Evolutionary conservation across 768 basidiomycete species (phyloP), one percentile per base, ranked within the genome.

Genomic region (Leccinum uliginosum): DNA sequence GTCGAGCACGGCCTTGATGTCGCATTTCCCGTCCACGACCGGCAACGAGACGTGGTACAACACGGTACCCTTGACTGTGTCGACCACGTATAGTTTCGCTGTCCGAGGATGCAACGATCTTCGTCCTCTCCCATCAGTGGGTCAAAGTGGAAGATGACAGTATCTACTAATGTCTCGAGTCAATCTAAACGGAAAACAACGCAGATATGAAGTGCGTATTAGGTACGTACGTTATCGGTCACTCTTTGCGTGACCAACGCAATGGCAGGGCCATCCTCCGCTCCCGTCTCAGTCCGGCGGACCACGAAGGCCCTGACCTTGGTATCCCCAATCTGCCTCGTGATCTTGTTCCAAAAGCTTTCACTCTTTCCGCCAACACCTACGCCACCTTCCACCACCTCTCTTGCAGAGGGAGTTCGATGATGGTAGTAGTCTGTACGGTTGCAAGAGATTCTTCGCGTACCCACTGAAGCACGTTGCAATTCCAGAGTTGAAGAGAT

Each of bases 391-490:
- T 29, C 19, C 27, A 67, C 59, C 17, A 59, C 70, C 17, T 74
- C 71, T 43, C 55, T 60, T 8, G 63, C 64, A 68, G 91, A 88
- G 0, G 91, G 15, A 96, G 78, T 61, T 93, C 90, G 21, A 93
- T 81, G 55, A 93, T 84, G 51, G 85, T 81, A 1, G 86, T 84
- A 0, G 80, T 78, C 23, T 78, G 72, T 50, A 91, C 78, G 2
- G 82, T 76, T 0, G 90, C 75, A 10, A 96, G 76, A 2, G 83
- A 79, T 67, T 98, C 94, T 66, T 96, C 93, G 49, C 93, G 79
- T 0, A 80, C 81, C 92, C 93, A 96, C 27, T 80, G 76, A 27
- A 83, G 73, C 34, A 75, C 65, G 27, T 82, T 75, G 23, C 81
- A 78, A 48, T 83, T 74, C 89, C 91, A 91, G 9, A 87, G 72